phyloP scores from a whole-genome alignment of 1,284 basidiomycete species.

The Austroboletus novae-zelandiae region DNA sequence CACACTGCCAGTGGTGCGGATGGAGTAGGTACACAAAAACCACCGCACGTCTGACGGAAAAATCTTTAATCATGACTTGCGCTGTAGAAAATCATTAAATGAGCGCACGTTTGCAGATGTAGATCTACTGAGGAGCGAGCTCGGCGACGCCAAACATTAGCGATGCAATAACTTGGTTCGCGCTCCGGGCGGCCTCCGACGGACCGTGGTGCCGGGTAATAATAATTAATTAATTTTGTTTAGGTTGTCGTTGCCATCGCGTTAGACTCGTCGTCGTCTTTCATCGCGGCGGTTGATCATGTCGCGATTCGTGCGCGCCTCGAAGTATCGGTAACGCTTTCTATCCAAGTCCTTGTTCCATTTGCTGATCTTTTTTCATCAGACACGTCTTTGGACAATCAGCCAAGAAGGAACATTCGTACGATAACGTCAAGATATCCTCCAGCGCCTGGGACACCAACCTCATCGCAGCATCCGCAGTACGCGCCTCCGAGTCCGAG shows the following conservation, averaged over 20 bases:
- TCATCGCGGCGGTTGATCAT: constrained; percentile 32
- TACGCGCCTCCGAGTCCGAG: constrained; percentile 31
- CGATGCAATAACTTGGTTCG: no score
- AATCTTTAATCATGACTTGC: neutral
- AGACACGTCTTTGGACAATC: constrained; percentile 90
- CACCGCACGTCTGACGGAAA: neutral
- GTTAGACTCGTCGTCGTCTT: no score
- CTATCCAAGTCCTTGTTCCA: neutral
- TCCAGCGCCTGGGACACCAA: constrained; percentile 97
- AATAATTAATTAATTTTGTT: neutral
- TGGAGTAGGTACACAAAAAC: neutral
- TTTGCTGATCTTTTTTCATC: constrained; percentile 2
- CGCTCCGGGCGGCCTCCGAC: no score
- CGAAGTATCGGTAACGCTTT: constrained; percentile 65
- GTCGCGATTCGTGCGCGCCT: constrained; percentile 71
- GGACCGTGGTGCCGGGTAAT: no score
- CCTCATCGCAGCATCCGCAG: constrained; percentile 82
- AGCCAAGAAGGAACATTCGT: constrained; percentile 78
- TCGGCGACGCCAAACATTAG: no score
- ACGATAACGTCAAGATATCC: constrained; percentile 91
- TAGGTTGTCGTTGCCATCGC: neutral
- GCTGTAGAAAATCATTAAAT: neutral
- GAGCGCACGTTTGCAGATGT: neutral
- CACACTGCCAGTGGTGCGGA: no score
- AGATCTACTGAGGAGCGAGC: neutral